Evolutionary conservation across 352 stramenopile species (phyloP), one percentile per base, ranked within the genome.

Genomic region (Saprolegnia parasitica): DNA sequence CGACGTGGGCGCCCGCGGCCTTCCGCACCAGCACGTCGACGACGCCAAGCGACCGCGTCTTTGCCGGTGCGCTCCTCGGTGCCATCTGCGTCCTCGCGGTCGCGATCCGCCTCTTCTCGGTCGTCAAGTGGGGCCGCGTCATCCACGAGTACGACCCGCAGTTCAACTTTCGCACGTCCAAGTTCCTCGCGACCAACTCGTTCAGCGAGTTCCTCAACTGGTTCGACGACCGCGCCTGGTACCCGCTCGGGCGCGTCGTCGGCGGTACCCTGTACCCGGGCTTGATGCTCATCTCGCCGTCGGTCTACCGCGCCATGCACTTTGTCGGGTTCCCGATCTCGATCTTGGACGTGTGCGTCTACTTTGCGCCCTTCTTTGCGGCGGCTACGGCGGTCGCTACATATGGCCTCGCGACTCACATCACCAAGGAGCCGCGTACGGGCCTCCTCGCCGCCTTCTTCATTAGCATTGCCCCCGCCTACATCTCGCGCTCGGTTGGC

Each of bases 151-250:
- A 92, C 71, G 88, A 97, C 58, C 89, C 97, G 40, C 98, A 98
- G 74, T 99, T 99, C 78, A 99, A 99, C 77, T 99, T 97, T 83
- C 90, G 97, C 66, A 97, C 97, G 26, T 99, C 97, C 57, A 98
- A 99, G 80, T 96, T 97, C 56, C 80, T 99, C 16, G 79, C 83
- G 45, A 81, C 95, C 35, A 74, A 98, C 61, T 97, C 97, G 35
- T 79, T 86, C 37, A 82, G 95, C 47, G 92, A 95, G 58, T 98
- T 99, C 71, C 86, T 98, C 62, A 84, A 97, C 67, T 99, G 98
- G 98, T 99, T 99, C 72, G 98, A 99, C 77, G 91, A 98, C 79
- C 95, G 86, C 75, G 79, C 86, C 18, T 98, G 94, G 94, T 98
- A 97, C 68, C 94, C 94, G 37, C 79, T 98, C 21, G 94, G 94